phyloP scores from a whole-genome alignment of 805 yeast species.

The Starmerella stigmatis region DNA sequence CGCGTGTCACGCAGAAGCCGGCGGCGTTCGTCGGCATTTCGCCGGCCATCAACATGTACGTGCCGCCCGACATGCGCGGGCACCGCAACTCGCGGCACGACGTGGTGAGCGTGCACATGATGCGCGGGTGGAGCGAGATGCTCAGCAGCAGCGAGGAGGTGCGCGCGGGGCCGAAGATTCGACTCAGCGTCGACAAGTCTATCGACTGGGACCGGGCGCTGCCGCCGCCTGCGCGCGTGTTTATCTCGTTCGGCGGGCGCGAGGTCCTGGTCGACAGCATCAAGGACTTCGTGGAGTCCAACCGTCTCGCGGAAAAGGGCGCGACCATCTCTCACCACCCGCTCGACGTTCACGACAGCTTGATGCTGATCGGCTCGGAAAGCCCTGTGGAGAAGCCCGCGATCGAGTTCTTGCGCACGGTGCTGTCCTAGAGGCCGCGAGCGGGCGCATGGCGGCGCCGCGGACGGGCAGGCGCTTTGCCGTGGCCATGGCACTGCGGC shows the following conservation, averaged over 20 bases:
- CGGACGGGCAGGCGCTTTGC: too few species aligned
- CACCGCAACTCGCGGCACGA: not conserved
- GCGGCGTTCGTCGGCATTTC: not conserved
- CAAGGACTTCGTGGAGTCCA: not conserved
- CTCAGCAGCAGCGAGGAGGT: not conserved
- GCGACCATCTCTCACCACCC: not conserved
- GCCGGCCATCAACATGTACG: not conserved
- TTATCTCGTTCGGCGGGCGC: conserved; percentile 1
- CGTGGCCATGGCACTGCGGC: too few species aligned
- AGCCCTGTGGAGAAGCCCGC: not conserved
- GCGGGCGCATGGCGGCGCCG: too few species aligned
- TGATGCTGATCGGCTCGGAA: not conserved
- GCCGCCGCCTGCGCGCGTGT: not conserved
- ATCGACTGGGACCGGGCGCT: not conserved
- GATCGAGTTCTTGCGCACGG: not conserved
- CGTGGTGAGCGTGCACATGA: not conserved
- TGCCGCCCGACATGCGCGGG: not conserved
- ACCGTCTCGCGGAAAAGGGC: not conserved
- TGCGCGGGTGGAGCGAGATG: not conserved
- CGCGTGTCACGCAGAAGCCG: not conserved
- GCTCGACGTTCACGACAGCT: not conserved
- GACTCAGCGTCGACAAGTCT: not conserved
- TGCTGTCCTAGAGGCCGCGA: too few species aligned
- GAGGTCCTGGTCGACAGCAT: not conserved
- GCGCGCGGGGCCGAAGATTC: not conserved